Base-by-base conservation (phyloP, 148 eudicot species). In the Rhododendron mucronatum region DNA sequence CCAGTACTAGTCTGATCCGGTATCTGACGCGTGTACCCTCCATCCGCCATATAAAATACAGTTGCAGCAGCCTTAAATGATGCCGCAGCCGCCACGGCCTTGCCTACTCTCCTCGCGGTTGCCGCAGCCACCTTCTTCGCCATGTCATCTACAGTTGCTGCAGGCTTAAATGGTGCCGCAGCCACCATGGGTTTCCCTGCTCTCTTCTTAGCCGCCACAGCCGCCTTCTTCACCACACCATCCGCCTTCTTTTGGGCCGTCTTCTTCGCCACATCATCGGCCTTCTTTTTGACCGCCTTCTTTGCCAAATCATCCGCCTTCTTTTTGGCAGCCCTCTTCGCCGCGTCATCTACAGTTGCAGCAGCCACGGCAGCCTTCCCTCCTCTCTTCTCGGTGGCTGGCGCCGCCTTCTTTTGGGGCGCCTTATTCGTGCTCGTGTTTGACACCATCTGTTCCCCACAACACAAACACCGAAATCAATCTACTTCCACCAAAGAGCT, bases 381-480 rank as follows among this genome's bases (percentile, higher is more conserved):
- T 65, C 33, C 73, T n/a, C 13, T 65, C 33, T 65, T 65, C 73
- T 4, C 73, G 30, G 73, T n/a, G 33, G 30, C 23, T 20, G 65
- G 33, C 4, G 5, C 99, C 2, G 98, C 99, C 93, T 95, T 97
- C 91, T 97, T 95, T 94, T 93, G 98, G 5, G 96, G 94, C 2
- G 94, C 99, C 94, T 93, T 95, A 95, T 97, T 97, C 95, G 94
- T 95, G 85, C 98, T 97, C 48, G 99, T 97, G 87, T 95, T 98
- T 3, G 76, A 71, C 37, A 71, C 76, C 76, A 71, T 71, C 76
- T 71, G 39, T 71, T 71, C 39, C 76, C 76, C 30, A 65, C 73
- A 71, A 4, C 37, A 30, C 39, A 69, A 71, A 71, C 39, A 13
- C 20, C 20, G 7, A 30, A 71, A 71, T 71, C 76, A 30, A 71